phyloP scores from a whole-genome alignment of 1,284 basidiomycete species.

The Peniophora sp. region DNA sequence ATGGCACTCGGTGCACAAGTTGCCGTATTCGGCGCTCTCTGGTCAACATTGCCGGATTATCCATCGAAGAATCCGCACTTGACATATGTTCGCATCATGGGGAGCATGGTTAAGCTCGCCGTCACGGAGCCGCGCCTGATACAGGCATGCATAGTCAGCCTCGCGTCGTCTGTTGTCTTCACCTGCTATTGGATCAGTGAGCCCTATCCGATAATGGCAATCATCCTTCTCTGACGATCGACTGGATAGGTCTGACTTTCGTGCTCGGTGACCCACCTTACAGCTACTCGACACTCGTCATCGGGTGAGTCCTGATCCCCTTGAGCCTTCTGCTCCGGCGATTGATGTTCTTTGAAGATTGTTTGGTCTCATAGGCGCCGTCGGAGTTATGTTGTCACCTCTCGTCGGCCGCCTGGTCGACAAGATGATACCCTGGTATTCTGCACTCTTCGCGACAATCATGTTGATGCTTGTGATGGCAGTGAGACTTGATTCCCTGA shows the following conservation, averaged over 20 bases:
- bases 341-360: no score
- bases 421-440: constrained; percentile 40
- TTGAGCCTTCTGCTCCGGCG: constrained; percentile 39
- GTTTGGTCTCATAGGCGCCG: constrained; percentile 45
- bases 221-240: constrained; percentile 24
- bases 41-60: constrained; percentile 40
- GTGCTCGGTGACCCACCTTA: not conserved
- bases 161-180: constrained; percentile 30
- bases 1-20: constrained; percentile 33
- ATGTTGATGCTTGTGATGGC: constrained; percentile 25
- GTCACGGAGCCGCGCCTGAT: constrained; percentile 42
- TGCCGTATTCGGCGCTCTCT: constrained; percentile 28
- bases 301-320: not conserved
- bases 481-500: no score
- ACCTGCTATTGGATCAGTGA: constrained; percentile 20
- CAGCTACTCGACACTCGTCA: not conserved
- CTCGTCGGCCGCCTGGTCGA: constrained; percentile 44
- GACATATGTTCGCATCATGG: constrained; percentile 36
- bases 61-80: constrained; percentile 35
- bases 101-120: constrained; percentile 36
- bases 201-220: no score
- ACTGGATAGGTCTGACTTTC: constrained; percentile 26
- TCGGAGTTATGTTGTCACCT: constrained; percentile 37
- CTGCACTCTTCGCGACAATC: constrained; percentile 25
- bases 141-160: constrained; percentile 33